Percentiles rank a stretch among this genome's conserved stretches.
Evolutionary conservation across 306 rosid genomes (phyloP).

Genomic region (Lathyrus sativus): DNA sequence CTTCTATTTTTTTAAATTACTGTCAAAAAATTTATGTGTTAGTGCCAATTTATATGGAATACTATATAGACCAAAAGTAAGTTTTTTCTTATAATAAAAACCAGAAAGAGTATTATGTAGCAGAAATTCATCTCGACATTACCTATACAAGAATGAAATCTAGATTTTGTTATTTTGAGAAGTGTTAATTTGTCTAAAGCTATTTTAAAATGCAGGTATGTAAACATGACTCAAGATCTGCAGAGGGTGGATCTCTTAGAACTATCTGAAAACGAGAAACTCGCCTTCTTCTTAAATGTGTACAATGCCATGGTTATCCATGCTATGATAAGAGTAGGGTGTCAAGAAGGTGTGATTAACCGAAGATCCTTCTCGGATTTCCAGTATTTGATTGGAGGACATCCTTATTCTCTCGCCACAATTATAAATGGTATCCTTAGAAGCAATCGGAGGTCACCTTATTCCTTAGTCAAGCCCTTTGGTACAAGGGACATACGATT

Average conservation of each 20-base stretch:
- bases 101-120: not conserved
- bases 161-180: not conserved
- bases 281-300: conserved; percentile 81
- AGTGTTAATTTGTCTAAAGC: not conserved
- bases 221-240: conserved; percentile 73
- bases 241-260: conserved; percentile 69
- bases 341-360: conserved; percentile 65
- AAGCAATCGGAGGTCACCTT: conserved; percentile 80
- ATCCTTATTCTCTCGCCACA: conserved; percentile 62
- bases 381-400: conserved; percentile 81
- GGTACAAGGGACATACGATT: conserved; percentile 60
- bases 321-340: conserved; percentile 71
- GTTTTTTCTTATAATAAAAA: too few relatives aligned
- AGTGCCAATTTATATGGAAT: not conserved
- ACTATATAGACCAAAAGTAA: too few relatives aligned
- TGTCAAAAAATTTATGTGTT: too few relatives aligned
- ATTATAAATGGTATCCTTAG: conserved; percentile 85
- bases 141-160: not conserved
- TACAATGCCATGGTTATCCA: conserved; percentile 91
- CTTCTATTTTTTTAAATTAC: not conserved
- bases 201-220: conserved; percentile 58
- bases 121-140: not conserved
- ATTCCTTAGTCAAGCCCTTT: conserved; percentile 71
- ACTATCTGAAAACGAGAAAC: conserved; percentile 66
- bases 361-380: conserved; percentile 76